Base-by-base conservation (phyloP, 2,329 filamentous ascomycete genomes). In the Blastomyces gilchristii region DNA sequence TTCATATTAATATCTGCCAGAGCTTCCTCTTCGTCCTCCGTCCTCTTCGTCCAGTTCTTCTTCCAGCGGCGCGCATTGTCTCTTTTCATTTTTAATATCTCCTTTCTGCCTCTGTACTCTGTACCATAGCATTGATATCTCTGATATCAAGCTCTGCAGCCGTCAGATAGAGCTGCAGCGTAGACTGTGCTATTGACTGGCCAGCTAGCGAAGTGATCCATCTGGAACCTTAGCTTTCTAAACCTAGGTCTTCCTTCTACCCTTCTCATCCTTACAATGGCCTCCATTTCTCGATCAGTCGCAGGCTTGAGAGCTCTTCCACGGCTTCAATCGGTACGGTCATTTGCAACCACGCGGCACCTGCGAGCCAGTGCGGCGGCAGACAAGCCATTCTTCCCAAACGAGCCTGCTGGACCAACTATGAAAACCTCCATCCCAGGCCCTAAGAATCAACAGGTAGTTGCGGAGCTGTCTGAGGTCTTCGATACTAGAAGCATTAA, bases 401-500 rank as follows among this genome's bases (percentile, higher is more conserved):
- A 84, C 70, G 85, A 87, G 77, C 84, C 85, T 25, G 66, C 74
- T 14, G 78, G 74, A n/a, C 85, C 85, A 31, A 77, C 75, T 34
- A 69, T 87, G 52, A 75, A 78, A 66, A 86, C 83, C 2, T 71
- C 77, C 49, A 88, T 96, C 63, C 91, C 91, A 0, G 91, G 91
- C 0, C 90, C 90, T 47, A 83, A 87, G 78, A 86, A 87, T 75
- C 82, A 86, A 78, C 82, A 85, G 69, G 82, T 84, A 60, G 85
- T 89, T 67, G 80, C 85, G 66, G 84, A 90, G 74, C 83, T 96
- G 66, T 80, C 88, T 76, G 80, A 86, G 72, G 88, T 95, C 64
- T 95, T 94, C 72, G 91, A 96, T 75, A 93, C 89, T 5, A 83
- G 91, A 65, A 91, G 87, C 77, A 78, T 93, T 79, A 95, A 94